A percentile compares a stretch with the other conserved stretches of the same genome.
These are phyloP conservation scores for Xylaria digitata DNA, from an alignment of 2,329 filamentous ascomycete genomes.

Conservation along the genomic window DNA sequence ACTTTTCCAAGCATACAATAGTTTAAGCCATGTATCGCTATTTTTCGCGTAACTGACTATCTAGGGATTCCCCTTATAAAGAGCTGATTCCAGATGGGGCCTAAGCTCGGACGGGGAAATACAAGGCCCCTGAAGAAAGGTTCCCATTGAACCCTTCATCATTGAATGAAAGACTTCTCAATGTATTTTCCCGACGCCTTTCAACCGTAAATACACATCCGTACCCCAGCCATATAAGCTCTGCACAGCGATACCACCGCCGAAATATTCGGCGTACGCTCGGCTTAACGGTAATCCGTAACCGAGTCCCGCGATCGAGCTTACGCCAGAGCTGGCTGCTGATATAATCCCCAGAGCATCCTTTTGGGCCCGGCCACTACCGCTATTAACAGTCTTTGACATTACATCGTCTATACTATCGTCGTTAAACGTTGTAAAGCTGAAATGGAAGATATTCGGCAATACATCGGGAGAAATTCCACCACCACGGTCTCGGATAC, in stretches of 20 bases:
- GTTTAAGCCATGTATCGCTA: background rate
- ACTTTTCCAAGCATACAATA: background rate
- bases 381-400: conserved; percentile 56
- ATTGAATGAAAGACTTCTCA: background rate
- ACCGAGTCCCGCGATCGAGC: conserved; percentile 90
- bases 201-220: conserved; percentile 74
- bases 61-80: background rate
- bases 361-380: conserved; percentile 59
- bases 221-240: conserved; percentile 93
- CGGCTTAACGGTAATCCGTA: conserved; percentile 91
- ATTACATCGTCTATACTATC: conserved; percentile 59
- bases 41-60: background rate
- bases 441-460: conserved; percentile 94
- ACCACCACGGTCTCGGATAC: conserved; percentile 94
- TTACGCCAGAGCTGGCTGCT: conserved; percentile 75
- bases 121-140: background rate
- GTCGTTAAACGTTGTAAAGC: conserved; percentile 93
- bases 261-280: conserved; percentile 98
- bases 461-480: conserved; percentile 88
- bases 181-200: conserved; percentile 68
- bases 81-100: background rate
- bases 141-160: background rate
- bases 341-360: conserved; percentile 82
- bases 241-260: conserved; percentile 93
- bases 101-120: background rate